Evolutionary conservation across 257 asterid species (phyloP).

Genomic region (Dorcoceras hygrometricum): DNA sequence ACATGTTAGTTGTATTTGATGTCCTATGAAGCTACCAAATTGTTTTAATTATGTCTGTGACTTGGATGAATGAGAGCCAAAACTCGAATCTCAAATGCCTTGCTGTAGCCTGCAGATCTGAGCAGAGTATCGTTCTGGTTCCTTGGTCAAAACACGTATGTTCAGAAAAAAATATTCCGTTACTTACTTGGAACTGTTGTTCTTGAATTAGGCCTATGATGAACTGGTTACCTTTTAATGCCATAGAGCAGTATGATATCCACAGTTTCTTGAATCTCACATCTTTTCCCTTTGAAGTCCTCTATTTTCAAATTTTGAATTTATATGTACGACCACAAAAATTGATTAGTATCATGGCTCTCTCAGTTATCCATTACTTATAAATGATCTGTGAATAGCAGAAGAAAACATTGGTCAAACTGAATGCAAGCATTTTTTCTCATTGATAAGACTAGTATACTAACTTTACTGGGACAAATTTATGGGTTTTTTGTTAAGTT

Average conservation of each 20-base stretch:
- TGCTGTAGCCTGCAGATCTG: conserved; percentile 1
- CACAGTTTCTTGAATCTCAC: neutral
- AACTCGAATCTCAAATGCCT: conserved; percentile 10
- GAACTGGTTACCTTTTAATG: neutral
- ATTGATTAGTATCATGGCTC: neutral
- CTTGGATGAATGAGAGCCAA: conserved; percentile 11
- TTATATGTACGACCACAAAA: neutral
- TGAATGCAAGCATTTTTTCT: conserved; percentile 7
- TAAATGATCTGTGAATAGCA: conserved; percentile 1
- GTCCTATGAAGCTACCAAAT: conserved; percentile 10
- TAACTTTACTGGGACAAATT: conserved; percentile 9
- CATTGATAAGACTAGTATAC: conserved; percentile 1
- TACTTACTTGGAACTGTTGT: neutral
- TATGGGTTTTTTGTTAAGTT: conserved; percentile 1
- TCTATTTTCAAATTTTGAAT: neutral
- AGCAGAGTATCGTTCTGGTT: conserved; percentile 17
- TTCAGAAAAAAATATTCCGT: conserved; percentile 6
- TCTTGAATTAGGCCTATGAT: neutral
- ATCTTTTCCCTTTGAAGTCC: neutral
- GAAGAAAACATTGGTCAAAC: conserved; percentile 8
- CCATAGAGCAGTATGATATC: conserved; percentile 1
- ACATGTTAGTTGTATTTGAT: conserved; percentile 11
- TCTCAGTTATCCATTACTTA: neutral
- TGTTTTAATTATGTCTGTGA: conserved; percentile 15
- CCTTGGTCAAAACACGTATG: neutral